Percentiles rank a stretch among this genome's conserved stretches.
Evolutionary conservation across 2,329 filamentous ascomycete genomes (phyloP).

Genomic region (Stagonosporopsis cucurbitacearum): DNA sequence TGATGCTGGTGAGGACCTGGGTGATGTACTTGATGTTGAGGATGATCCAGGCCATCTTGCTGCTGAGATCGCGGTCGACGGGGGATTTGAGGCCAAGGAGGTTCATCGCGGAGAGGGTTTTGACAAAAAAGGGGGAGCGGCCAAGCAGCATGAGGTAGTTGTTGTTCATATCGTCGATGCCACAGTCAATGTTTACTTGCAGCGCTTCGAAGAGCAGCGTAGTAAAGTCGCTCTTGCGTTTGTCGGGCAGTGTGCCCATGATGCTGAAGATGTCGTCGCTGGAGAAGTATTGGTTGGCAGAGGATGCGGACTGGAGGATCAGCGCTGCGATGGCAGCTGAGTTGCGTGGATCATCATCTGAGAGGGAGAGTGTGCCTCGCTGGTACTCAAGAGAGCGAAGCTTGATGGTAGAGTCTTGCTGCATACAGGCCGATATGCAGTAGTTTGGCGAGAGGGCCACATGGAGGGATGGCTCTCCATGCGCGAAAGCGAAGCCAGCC

Average conservation of each 20-base stretch:
- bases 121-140: constrained; percentile 72
- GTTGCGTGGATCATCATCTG: constrained; percentile 43
- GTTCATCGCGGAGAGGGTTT: constrained; percentile 79
- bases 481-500: constrained; percentile 75
- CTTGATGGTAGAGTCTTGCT: constrained; percentile 52
- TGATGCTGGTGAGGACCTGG: constrained; percentile 67
- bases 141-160: constrained; percentile 46
- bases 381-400: constrained; percentile 52
- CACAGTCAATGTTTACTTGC: constrained; percentile 74
- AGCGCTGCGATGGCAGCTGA: constrained; percentile 51
- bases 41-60: constrained; percentile 76
- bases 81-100: constrained; percentile 66
- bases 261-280: constrained; percentile 59
- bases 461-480: constrained; percentile 64
- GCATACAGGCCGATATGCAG: constrained; percentile 54
- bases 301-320: constrained; percentile 51
- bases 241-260: constrained; percentile 33
- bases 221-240: constrained; percentile 58
- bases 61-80: constrained; percentile 63
- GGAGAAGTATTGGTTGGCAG: constrained; percentile 53
- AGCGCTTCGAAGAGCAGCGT: constrained; percentile 65
- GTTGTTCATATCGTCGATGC: constrained; percentile 71
- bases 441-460: constrained; percentile 57
- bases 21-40: constrained; percentile 75
- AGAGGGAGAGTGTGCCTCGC: constrained; percentile 39